Evolutionary conservation across 768 basidiomycete genomes (phyloP), one percentile per base, ranked within the genome.

Genomic region (Boletus patriciae): DNA sequence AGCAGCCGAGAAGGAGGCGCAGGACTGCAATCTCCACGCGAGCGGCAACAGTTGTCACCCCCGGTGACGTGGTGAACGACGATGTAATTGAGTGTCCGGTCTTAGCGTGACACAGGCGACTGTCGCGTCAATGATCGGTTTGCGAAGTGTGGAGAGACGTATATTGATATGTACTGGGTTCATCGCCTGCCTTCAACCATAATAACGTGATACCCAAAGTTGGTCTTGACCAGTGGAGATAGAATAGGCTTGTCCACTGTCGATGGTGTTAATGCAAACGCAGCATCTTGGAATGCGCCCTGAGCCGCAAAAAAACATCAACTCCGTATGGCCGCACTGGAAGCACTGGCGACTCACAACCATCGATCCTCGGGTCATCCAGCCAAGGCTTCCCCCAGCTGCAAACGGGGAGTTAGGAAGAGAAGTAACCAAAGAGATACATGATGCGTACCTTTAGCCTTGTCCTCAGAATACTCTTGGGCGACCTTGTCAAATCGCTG

Each of bases 401-500:
- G 63, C 15, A 51, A 46, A 38, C 41, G 11, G 1, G n/a, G 31
- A 42, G 38, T 63, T 11, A 54, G 46, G 42, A 41, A 36, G 45
- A 50, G 27, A 44, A 54, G 48, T 31, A 10, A 55, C 29, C 10
- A 42, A 52, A n/a, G 31, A n/a, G 4, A 52, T 11, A 37, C 21
- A 7, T 18, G 40, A 41, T 36, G 45, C 25, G 13, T 8, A 88
- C 91, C 82, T 80, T 92, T 94, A 7, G 92, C 92, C 68, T 94
- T 94, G 74, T 94, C 92, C 70, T 92, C 91, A 1, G 92, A 93
- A 62, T 90, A 93, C 65, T 92, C 92, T 66, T 92, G 87, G 6
- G 92, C 92, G 34, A 92, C 88, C 71, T 92, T 94, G 73, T 92
- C 88, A 68, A 94, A 94, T 12, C 88, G 74, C 64, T 88, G 83